A percentile compares a stretch with the other conserved stretches of the same genome.
Conservation (phyloP, 805 yeast genomes). For the Starmera amethionina region DNA sequence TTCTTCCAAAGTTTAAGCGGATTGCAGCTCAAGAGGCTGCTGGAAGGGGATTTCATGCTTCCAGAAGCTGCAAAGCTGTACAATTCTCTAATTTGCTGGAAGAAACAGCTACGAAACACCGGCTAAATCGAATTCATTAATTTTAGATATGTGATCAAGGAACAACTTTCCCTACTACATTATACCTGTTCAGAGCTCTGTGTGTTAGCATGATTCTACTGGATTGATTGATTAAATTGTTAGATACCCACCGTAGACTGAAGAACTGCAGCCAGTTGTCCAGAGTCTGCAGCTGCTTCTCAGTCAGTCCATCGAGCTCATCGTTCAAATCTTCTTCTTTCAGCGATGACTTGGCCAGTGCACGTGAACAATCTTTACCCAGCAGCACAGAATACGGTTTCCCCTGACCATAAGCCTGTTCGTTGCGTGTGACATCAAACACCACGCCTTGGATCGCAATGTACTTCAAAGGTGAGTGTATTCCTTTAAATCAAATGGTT, state of each 20-base stretch:
- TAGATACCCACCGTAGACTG: constrained; percentile 32
- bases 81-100: too few species aligned
- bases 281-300: constrained; percentile 48
- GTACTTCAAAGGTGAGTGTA: constrained; percentile 38
- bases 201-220: too few species aligned
- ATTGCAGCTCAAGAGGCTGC: too few species aligned
- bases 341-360: constrained; percentile 60
- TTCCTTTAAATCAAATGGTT: constrained; percentile 28
- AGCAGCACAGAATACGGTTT: constrained; percentile 61
- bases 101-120: too few species aligned
- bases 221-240: too few species aligned
- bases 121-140: too few species aligned
- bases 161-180: constrained; percentile 3
- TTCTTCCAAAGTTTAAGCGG: too few species aligned
- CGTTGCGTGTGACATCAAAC: constrained; percentile 66
- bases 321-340: constrained; percentile 43
- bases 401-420: constrained; percentile 67
- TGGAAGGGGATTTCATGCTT: too few species aligned
- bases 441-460: constrained; percentile 70
- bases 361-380: constrained; percentile 71
- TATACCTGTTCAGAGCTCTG: constrained; percentile 6
- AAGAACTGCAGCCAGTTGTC: constrained; percentile 70
- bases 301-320: constrained; percentile 43
- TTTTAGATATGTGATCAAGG: too few species aligned
- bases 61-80: too few species aligned